phyloP scores from a whole-genome alignment of 768 basidiomycete species.

The Neoboletus brunneissimus region DNA sequence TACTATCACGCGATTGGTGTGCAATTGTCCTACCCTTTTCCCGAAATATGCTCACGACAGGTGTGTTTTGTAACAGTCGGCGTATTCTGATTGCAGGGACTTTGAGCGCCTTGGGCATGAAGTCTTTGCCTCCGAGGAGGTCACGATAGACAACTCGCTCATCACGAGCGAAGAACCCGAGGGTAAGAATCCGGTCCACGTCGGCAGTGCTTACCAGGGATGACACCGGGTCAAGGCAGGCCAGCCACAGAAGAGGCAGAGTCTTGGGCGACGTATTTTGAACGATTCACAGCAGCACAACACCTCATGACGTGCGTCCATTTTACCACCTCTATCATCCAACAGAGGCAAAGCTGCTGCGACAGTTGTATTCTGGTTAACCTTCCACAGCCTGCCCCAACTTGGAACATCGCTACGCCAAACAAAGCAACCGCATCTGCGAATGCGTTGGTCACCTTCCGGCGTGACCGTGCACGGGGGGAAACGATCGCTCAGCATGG shows the following conservation, averaged over 20 bases:
- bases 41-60: neutral
- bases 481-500: conserved; percentile 23
- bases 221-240: conserved; percentile 14
- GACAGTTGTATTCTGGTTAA: conserved; percentile 24
- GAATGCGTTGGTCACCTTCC: conserved; percentile 22
- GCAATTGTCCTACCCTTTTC: neutral
- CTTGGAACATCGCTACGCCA: conserved; percentile 21
- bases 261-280: conserved; percentile 21
- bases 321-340: neutral
- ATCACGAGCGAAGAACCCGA: conserved; percentile 20
- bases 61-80: conserved; percentile 9
- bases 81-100: conserved; percentile 26
- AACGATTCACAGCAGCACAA: conserved; percentile 23
- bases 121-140: conserved; percentile 25
- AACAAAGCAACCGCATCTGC: conserved; percentile 24
- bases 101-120: conserved; percentile 27
- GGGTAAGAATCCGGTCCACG: conserved; percentile 2
- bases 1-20: conserved; percentile 26
- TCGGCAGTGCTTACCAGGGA: neutral
- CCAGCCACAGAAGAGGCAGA: conserved; percentile 18
- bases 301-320: conserved; percentile 25
- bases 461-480: conserved; percentile 25
- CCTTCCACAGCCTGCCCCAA: conserved; percentile 24
- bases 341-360: neutral
- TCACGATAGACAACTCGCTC: conserved; percentile 22